phyloP scores from a whole-genome alignment of 2,329 filamentous ascomycete species.

The Sporothrix protearum region DNA sequence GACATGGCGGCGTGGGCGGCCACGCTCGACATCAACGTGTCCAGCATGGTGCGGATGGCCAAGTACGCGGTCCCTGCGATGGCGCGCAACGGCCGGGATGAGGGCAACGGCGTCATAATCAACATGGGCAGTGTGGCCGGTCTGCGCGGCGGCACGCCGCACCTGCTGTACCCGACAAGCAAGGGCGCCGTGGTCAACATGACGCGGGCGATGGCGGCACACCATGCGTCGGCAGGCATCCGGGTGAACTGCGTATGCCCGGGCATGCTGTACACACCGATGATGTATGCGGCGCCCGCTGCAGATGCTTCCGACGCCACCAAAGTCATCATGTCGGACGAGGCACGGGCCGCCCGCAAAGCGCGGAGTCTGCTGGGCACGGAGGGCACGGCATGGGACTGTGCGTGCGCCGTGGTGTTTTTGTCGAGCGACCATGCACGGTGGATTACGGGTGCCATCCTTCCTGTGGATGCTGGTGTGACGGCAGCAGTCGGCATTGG shows the following conservation, averaged over 20 bases:
- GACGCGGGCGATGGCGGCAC: constrained; percentile 51
- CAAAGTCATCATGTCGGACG: constrained; percentile 18
- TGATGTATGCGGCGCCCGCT: constrained; percentile 36
- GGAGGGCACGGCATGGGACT: constrained; percentile 24
- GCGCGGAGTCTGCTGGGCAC: constrained; percentile 24
- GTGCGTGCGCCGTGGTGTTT: constrained; percentile 22
- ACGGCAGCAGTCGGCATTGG: constrained; percentile 21
- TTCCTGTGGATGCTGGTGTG: constrained; percentile 21
- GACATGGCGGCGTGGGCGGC: constrained; percentile 57
- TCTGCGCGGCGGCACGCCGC: constrained; percentile 44
- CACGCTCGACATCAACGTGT: constrained; percentile 59
- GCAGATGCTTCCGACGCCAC: neutral
- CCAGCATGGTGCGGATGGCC: constrained; percentile 62
- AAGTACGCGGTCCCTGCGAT: constrained; percentile 61
- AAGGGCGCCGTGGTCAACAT: constrained; percentile 51
- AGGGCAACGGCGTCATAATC: constrained; percentile 45
- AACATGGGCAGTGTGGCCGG: constrained; percentile 63
- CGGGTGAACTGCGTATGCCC: constrained; percentile 51
- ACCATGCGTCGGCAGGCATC: constrained; percentile 45
- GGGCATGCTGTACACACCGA: constrained; percentile 47
- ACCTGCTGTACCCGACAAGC: constrained; percentile 46
- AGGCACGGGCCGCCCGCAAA: constrained; percentile 18
- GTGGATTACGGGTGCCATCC: constrained; percentile 23
- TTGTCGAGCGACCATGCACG: constrained; percentile 24
- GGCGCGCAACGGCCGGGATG: constrained; percentile 48